Conservation (phyloP, 2,329 filamentous ascomycete species). For the Paraphaeosphaeria sporulosa region DNA sequence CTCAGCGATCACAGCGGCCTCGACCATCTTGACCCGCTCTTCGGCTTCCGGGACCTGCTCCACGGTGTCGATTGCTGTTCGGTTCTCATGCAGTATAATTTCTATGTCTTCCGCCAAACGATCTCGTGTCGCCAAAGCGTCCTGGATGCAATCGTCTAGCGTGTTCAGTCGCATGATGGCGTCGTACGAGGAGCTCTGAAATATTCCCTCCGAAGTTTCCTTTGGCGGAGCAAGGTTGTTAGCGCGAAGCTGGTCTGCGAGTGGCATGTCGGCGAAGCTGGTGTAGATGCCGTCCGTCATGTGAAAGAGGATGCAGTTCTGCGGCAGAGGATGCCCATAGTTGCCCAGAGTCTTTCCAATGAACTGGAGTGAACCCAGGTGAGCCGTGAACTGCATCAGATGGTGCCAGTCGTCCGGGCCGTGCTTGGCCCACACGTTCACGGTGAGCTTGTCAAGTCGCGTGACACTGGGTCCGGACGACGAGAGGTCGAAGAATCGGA, state of each 20-base stretch:
- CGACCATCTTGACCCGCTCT: slow-evolving; percentile 53
- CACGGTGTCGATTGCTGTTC: slow-evolving; percentile 44
- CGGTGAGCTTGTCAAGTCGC: slow-evolving; percentile 68
- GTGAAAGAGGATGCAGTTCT: slow-evolving; percentile 85
- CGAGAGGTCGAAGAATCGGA: slow-evolving; percentile 81
- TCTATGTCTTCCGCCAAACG: slow-evolving; percentile 82
- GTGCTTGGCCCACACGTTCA: slow-evolving; percentile 77
- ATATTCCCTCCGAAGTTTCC: slow-evolving; percentile 55
- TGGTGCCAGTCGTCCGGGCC: slow-evolving; percentile 65
- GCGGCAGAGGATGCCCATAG: slow-evolving; percentile 76
- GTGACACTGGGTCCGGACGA: slow-evolving; percentile 69
- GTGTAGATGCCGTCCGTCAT: slow-evolving; percentile 88
- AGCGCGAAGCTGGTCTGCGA: slow-evolving; percentile 46
- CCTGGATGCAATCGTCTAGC: slow-evolving; percentile 88
- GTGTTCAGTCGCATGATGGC: slow-evolving; percentile 87
- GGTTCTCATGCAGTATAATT: slow-evolving; percentile 50
- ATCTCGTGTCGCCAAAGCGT: slow-evolving; percentile 80
- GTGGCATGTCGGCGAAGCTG: slow-evolving; percentile 71
- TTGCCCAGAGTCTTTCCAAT: slow-evolving; percentile 68
- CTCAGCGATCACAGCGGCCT: slow-evolving; percentile 67
- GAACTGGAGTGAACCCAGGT: slow-evolving; percentile 78
- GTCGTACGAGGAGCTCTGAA: slow-evolving; percentile 83
- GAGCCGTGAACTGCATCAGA: slow-evolving; percentile 75
- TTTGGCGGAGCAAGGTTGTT: slow-evolving; percentile 44
- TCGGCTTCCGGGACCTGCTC: slow-evolving; percentile 53